Base-by-base conservation (phyloP, 139 green algal genomes). In the Helicosporidium sp. region DNA sequence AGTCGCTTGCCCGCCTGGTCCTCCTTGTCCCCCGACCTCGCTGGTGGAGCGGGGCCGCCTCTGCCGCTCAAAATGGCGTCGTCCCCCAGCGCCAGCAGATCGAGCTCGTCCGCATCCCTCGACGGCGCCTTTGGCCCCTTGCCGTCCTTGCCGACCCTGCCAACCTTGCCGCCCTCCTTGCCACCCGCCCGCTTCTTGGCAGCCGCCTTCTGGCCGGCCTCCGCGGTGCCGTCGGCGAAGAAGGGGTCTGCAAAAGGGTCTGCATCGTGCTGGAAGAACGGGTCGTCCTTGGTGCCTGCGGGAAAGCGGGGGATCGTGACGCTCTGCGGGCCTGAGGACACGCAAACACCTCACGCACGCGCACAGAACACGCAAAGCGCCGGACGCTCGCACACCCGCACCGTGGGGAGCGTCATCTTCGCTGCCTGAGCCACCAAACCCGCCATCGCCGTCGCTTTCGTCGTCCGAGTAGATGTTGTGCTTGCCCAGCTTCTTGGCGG, bases 161-260 rank as follows among this genome's bases (percentile, higher is more conserved):
- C 26, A 17, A 42, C 10, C 35, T 48, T 51, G 26, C 55, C 39
- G 2, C 40, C 41, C 61, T 59, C 29, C 47, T 42, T 46, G 4
- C 49, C 19, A 33, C 53, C 17, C 49, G 29, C 29, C 20, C n/a
- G 50, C 41, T 33, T 33, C 12, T 42, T n/a, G 33, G 37, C 24
- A 0, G 2, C 49, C 41, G 1, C 18, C 33, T 29, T 15, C 2
- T 5, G n/a, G 5, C 19, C 35, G n/a, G 27, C 29, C 34, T 18
- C 41, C 18, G 49, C 47, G 5, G n/a, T 36, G 4, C 24, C 41
- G 7, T 40, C 56, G 2, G 50, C 43, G 49, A 92, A 92, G 66
- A 92, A 92, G 15, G 81, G 75, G 43, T 92, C 81, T 12, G 74
- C 59, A 52, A 89, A 92, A 7, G 74, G 65, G 46, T 84, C 67